Conservation (phyloP, 1,139 yeast species). For the Diutina rugosa region DNA sequence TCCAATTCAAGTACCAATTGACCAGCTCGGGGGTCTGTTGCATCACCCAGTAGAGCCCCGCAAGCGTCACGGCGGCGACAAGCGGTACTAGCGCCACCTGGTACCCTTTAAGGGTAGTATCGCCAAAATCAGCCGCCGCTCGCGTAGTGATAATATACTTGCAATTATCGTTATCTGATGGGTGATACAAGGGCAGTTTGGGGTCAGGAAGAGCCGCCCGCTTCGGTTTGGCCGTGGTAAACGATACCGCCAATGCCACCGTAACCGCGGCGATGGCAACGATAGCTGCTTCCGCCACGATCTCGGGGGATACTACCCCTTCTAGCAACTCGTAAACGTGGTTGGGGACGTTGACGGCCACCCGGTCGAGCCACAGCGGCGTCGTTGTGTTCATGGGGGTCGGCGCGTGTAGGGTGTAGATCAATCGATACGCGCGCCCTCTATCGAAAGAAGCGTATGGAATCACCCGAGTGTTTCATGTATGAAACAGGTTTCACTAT, state of each 20-base stretch:
- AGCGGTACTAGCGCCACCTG: not conserved
- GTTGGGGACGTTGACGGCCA: not conserved
- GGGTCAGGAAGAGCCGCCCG: not conserved
- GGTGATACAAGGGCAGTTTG: not conserved
- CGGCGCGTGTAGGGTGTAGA: not conserved
- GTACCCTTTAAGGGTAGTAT: not conserved
- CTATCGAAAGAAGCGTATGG: too few species aligned
- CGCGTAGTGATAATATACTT: not conserved
- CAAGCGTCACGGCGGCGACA: not conserved
- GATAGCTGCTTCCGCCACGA: not conserved
- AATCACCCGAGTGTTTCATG: too few species aligned
- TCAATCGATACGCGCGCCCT: too few species aligned
- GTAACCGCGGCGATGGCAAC: not conserved
- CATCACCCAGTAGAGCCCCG: not conserved
- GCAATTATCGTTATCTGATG: not conserved
- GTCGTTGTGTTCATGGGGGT: not conserved
- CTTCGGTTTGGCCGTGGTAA: not conserved
- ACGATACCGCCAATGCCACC: not conserved
- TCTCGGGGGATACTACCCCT: not conserved
- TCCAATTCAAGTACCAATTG: not conserved
- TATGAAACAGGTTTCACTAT: too few species aligned
- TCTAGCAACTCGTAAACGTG: not conserved
- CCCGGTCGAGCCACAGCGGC: not conserved
- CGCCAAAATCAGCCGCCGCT: not conserved
- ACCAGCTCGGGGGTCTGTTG: not conserved